These are phyloP conservation scores for Physaria fendleri DNA, from an alignment of 345 rosid species.

Conservation along the genomic window DNA sequence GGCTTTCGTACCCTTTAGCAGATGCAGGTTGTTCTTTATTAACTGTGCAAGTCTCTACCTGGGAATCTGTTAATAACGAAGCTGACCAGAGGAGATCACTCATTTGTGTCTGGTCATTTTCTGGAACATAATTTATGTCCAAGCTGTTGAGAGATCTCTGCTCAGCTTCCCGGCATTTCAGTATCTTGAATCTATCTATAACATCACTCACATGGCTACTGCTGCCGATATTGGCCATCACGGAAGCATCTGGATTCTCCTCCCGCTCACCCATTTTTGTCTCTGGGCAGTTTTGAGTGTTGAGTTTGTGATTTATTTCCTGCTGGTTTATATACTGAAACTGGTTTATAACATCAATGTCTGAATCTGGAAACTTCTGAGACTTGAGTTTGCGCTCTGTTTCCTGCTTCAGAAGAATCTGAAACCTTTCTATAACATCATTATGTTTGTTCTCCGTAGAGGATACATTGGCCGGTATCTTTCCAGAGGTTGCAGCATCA, in stretches of 20 bases:
- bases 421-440: conserved; percentile 50
- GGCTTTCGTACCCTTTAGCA: conserved; percentile 33
- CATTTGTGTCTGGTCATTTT: neutral
- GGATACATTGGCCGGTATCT: conserved; percentile 5
- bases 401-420: conserved; percentile 33
- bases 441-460: conserved; percentile 22
- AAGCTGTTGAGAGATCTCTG: conserved; percentile 13
- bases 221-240: conserved; percentile 18
- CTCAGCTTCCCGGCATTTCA: conserved; percentile 34
- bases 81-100: neutral
- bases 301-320: conserved; percentile 16
- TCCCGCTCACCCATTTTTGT: neutral
- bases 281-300: neutral
- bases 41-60: neutral
- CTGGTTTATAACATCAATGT: conserved; percentile 47
- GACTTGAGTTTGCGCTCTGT: conserved; percentile 12
- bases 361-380: conserved; percentile 9
- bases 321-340: conserved; percentile 38
- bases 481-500: conserved; percentile 3
- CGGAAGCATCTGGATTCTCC: conserved; percentile 19
- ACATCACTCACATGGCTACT: conserved; percentile 42
- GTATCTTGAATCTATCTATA: conserved; percentile 45
- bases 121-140: conserved; percentile 16
- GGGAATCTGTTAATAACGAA: neutral
- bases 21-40: conserved; percentile 19